Evolutionary conservation across 306 rosid genomes (phyloP).

Genomic region (Rubus idaeus): DNA sequence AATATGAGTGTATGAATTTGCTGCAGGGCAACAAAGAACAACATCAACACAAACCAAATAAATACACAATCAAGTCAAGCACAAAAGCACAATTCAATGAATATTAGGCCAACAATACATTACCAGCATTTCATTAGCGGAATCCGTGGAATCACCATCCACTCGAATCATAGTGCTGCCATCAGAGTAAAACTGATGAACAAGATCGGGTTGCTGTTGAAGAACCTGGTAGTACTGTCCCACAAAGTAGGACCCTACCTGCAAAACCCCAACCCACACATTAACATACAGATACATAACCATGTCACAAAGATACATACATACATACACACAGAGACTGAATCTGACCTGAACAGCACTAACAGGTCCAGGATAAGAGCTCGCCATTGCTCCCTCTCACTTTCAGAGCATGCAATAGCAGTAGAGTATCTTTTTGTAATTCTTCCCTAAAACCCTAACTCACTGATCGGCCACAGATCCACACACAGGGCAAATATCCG

Average conservation of each 20-base stretch:
- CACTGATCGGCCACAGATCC: slow-evolving; percentile 39
- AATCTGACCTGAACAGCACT: slow-evolving; percentile 70
- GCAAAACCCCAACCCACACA: slow-evolving; percentile 9
- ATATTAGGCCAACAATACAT: neutral
- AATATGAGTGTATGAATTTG: slow-evolving; percentile 65
- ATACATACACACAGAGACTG: slow-evolving; percentile 1
- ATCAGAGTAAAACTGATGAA: slow-evolving; percentile 81
- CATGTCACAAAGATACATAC: neutral
- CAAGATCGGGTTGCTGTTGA: slow-evolving; percentile 69
- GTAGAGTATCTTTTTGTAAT: neutral
- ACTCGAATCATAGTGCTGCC: slow-evolving; percentile 65
- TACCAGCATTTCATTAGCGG: slow-evolving; percentile 65
- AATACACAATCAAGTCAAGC: neutral
- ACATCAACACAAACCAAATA: neutral
- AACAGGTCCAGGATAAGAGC: slow-evolving; percentile 53
- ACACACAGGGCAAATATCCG: slow-evolving; percentile 12
- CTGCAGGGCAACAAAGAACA: slow-evolving; percentile 43
- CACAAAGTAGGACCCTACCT: slow-evolving; percentile 95
- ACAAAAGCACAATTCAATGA: neutral
- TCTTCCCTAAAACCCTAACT: slow-evolving; percentile 26
- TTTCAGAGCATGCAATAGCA: slow-evolving; percentile 33
- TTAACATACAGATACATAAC: neutral
- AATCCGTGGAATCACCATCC: slow-evolving; percentile 55
- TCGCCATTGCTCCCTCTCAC: slow-evolving; percentile 47
- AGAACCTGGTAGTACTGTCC: slow-evolving; percentile 83